A percentile compares a stretch with the other conserved stretches of the same genome.
phyloP scores from a whole-genome alignment of 768 basidiomycete species.

The Tulasnella sp. region DNA sequence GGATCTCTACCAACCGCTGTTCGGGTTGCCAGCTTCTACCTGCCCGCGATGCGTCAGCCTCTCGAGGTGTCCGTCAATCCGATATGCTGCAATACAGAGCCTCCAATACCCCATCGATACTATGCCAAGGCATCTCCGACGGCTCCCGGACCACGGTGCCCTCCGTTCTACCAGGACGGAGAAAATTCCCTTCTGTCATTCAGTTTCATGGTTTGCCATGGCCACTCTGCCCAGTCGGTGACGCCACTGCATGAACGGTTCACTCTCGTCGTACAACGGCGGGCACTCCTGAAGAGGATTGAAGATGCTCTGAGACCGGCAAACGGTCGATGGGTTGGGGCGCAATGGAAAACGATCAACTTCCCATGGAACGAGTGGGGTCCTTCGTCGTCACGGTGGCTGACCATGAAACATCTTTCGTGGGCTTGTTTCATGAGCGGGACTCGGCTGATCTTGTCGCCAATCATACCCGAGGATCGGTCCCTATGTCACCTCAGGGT shows the following conservation, averaged over 20 bases:
- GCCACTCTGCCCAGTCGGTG: constrained; percentile 1
- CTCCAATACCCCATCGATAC: constrained; percentile 1
- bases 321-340: constrained; percentile 15
- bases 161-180: constrained; percentile 17
- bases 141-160: neutral
- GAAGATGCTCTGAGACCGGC: neutral
- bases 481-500: constrained; percentile 18
- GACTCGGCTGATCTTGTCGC: constrained; percentile 21
- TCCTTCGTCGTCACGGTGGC: constrained; percentile 11
- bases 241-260: constrained; percentile 23
- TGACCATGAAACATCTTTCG: constrained; percentile 17
- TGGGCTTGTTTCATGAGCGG: constrained; percentile 27
- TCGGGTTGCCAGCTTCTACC: constrained; percentile 22
- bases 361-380: constrained; percentile 24
- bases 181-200: constrained; percentile 15
- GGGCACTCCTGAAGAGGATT: constrained; percentile 10
- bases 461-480: constrained; percentile 6
- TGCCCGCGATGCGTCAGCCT: constrained; percentile 19
- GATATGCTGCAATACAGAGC: constrained; percentile 24
- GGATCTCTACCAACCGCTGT: constrained; percentile 19
- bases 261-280: constrained; percentile 24
- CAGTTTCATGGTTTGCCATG: constrained; percentile 27
- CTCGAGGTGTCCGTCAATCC: constrained; percentile 25
- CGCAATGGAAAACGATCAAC: constrained; percentile 8
- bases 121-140: neutral